Evolutionary conservation across 352 stramenopile species (phyloP).

Genomic region (Phytophthora pini): DNA sequence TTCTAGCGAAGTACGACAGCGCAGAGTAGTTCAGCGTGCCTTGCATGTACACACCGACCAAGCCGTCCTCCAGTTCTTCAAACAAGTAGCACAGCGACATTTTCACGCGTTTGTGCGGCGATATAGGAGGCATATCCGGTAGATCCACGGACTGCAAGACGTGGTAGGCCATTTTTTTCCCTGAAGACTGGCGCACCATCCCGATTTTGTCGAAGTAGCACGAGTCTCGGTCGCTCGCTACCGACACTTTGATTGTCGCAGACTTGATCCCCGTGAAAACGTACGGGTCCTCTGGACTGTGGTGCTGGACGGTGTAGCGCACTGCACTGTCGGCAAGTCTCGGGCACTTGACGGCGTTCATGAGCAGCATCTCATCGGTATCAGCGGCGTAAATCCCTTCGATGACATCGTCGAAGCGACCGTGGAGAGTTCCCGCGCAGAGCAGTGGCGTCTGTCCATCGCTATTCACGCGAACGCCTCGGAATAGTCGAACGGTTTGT

Average conservation of each 20-base stretch:
- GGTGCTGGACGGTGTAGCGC: constrained; percentile 23
- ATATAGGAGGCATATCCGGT: neutral
- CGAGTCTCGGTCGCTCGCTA: constrained; percentile 36
- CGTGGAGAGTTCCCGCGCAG: constrained; percentile 32
- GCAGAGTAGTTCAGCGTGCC: constrained; percentile 9
- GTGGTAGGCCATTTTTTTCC: constrained; percentile 38
- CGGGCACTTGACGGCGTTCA: constrained; percentile 34
- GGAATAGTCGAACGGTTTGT: constrained; percentile 30
- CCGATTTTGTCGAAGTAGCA: constrained; percentile 44
- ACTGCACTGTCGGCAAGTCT: constrained; percentile 31
- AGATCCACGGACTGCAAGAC: constrained; percentile 35
- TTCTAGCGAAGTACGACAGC: constrained; percentile 1
- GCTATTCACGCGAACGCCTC: constrained; percentile 8
- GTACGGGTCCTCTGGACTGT: constrained; percentile 20
- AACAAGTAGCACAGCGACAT: constrained; percentile 34
- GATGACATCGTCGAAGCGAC: constrained; percentile 46
- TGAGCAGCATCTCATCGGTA: constrained; percentile 39
- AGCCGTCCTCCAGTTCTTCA: constrained; percentile 25
- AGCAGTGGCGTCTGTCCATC: constrained; percentile 20
- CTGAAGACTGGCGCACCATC: constrained; percentile 26
- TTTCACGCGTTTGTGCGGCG: constrained; percentile 12
- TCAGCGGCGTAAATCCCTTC: constrained; percentile 37
- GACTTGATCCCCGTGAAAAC: constrained; percentile 44
- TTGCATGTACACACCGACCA: constrained; percentile 34
- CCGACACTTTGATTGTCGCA: constrained; percentile 25